Percentiles rank a stretch among this genome's conserved stretches.
Evolutionary conservation across 2,329 filamentous ascomycete species (phyloP).

Genomic region (Tympanopsis confertula): DNA sequence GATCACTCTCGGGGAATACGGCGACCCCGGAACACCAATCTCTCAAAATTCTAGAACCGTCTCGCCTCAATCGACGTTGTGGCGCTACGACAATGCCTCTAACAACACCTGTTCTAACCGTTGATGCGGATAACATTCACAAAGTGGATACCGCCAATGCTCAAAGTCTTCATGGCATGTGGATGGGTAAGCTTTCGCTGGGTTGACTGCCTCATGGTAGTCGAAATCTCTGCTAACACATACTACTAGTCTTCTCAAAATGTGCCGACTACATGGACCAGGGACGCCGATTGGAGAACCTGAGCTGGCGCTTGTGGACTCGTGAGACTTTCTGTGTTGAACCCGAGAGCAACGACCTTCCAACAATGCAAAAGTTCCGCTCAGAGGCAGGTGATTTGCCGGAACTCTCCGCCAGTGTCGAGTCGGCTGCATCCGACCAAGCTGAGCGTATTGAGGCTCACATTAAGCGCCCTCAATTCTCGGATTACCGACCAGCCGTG

Average conservation of each 20-base stretch:
- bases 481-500: conserved; percentile 47
- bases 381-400: conserved; percentile 52
- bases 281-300: conserved; percentile 81
- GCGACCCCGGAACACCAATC: not conserved
- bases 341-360: conserved; percentile 35
- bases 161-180: conserved; percentile 91
- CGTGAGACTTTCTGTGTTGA: conserved; percentile 85
- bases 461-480: conserved; percentile 43
- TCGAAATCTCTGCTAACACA: conserved; percentile 3
- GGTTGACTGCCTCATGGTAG: conserved; percentile 12
- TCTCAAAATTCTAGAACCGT: not conserved
- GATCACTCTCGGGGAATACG: not conserved
- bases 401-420: conserved; percentile 66
- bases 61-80: no score
- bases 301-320: conserved; percentile 93
- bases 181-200: conserved; percentile 63
- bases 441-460: conserved; percentile 43
- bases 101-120: conserved; percentile 75
- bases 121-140: conserved; percentile 84
- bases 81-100: conserved; percentile 57
- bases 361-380: conserved; percentile 26
- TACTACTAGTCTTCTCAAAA: conserved; percentile 68
- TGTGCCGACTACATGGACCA: conserved; percentile 90
- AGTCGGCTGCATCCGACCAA: conserved; percentile 62
- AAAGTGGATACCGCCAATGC: conserved; percentile 88